Evolutionary conservation across 371 early-diverging fungal species (phyloP).

Genomic region (Furculomyces boomerangus): DNA sequence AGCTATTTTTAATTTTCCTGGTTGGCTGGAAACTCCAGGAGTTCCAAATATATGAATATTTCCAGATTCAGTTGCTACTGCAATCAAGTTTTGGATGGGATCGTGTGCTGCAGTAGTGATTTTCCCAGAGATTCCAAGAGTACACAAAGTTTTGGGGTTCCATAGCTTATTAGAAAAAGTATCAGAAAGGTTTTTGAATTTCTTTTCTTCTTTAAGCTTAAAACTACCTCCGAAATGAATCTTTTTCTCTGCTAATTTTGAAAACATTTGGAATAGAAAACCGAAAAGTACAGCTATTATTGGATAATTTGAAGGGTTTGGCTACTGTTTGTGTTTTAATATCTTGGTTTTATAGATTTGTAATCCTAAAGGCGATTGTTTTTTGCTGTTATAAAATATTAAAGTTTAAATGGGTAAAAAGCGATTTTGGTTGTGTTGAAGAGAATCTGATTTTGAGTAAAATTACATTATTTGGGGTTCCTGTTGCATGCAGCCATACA

Average conservation of each 20-base stretch:
- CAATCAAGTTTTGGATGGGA: conserved; percentile 13
- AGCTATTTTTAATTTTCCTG: not conserved
- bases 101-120: conserved; percentile 12
- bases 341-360: no score
- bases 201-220: not conserved
- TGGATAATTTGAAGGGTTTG: no score
- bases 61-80: conserved; percentile 13
- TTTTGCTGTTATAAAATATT: no score
- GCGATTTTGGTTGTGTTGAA: no score
- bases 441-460: no score
- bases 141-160: not conserved
- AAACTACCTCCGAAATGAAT: not conserved
- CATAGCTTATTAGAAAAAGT: not conserved
- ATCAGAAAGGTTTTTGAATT: not conserved
- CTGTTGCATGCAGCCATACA: no score
- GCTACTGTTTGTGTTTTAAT: no score
- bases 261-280: no score
- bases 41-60: conserved; percentile 6
- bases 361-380: no score
- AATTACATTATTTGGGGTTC: no score
- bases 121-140: not conserved
- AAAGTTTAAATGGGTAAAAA: no score
- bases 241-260: not conserved
- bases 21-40: conserved; percentile 1
- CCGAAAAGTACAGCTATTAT: no score